Evolutionary conservation across 164 flowering plant species (phyloP).

Genomic region (Macadamia tetraphylla): DNA sequence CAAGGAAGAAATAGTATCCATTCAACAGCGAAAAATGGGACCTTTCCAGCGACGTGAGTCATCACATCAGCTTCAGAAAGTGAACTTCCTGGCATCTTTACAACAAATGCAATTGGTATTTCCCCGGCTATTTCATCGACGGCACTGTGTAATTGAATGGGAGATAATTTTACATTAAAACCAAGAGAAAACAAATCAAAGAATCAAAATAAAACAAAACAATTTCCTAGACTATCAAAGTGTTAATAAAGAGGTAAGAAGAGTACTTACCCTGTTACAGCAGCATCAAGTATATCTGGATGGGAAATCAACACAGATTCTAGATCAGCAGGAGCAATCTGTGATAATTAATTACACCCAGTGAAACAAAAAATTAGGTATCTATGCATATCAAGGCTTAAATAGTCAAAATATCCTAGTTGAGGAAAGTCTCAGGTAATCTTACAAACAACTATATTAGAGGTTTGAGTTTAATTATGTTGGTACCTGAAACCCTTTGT

Average conservation of each 20-base stretch:
- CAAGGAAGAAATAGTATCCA: neutral
- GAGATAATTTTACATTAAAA: neutral
- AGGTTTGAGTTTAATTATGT: no score
- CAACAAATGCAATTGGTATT: conserved; percentile 69
- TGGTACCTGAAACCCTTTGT: no score
- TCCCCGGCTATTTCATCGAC: conserved; percentile 57
- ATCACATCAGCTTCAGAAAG: conserved; percentile 40
- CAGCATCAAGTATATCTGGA: conserved; percentile 71
- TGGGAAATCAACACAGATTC: conserved; percentile 61
- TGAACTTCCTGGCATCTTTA: conserved; percentile 35
- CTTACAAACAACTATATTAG: no score
- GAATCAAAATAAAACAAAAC: neutral
- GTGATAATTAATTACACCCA: conserved; percentile 10
- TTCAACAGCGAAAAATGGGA: conserved; percentile 6
- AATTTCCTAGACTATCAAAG: neutral
- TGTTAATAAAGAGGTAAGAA: neutral
- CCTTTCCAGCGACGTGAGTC: conserved; percentile 43
- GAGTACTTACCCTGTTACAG: conserved; percentile 54
- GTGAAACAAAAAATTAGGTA: neutral
- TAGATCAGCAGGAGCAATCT: conserved; percentile 89
- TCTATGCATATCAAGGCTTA: neutral
- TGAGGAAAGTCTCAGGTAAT: no score
- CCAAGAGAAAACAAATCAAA: no score
- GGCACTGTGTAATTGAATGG: conserved; percentile 20
- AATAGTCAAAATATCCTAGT: no score